Evolutionary conservation across 305 asterid genomes (phyloP), one percentile per base, ranked within the genome.

Genomic region (Fraxinus velutina): DNA sequence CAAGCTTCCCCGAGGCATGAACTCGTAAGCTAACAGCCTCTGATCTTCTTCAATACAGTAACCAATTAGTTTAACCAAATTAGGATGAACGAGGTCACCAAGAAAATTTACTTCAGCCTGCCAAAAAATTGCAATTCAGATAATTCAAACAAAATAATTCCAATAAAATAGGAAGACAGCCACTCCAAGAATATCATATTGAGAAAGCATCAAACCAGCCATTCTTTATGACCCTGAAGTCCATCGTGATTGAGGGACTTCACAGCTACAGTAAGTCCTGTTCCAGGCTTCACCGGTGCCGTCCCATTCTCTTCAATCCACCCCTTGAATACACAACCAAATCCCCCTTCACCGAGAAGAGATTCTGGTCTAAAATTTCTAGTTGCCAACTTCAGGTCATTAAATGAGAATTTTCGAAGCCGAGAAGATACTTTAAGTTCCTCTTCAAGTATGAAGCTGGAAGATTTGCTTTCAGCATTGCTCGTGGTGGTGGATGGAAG

Each of bases 1-100:
- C 91, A 95, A 86, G 91, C 99, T 95, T 90, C 98, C 99, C 74
- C 99, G 88, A 21, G 98, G 99, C 99, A 95, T 92, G 86, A 95
- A 95, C 88, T 95, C 99, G 66, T 95, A 95, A 34, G 86, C 99
- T 55, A 95, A 90, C 84, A 95, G 88, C 90, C 98, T 90, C 79
- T 95, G 99, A 80, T 95, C 95, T 60, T 95, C 99, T 90, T 95
- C 99, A 73, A 93, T 95, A 85, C 99, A 95, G 91, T 91, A 95
- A 70, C 99, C 99, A 79, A 95, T 89, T 81, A 95, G 84, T 80
- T 92, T 95, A 74, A 93, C 99, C 97, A 95, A 89, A 89, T 95
- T 92, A 42, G 88, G 93, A 89, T 95, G 99, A 79, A 91, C 84
- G 57, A 95, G 97, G 85, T 95, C 98, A 0, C 99, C 97, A 82